Base-by-base conservation (phyloP, 2,329 filamentous ascomycete genomes). In the Ascochyta clinopodiicola region DNA sequence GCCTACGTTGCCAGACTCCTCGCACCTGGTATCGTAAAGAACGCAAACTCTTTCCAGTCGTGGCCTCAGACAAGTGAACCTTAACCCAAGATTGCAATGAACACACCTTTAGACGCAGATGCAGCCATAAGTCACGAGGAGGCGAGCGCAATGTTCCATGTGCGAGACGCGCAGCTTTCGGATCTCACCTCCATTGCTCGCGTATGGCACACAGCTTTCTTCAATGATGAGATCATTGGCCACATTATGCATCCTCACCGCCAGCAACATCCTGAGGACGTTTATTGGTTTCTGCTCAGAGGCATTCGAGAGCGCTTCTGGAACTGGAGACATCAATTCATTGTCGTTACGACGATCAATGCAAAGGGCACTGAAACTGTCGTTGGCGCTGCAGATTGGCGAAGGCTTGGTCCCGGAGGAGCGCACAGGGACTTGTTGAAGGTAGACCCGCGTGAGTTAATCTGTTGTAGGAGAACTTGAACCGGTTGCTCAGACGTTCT, bases 211-310 rank as follows among this genome's bases (percentile, higher is more conserved):
- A 35, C 53, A 9, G 70, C 68, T 8, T 74, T 73, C 52, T 70
- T 70, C 29, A 62, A 73, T 35, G 71, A 74, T 51, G 67, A 71
- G 31, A 62, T 73, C 25, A 67, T 74, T 9, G 70, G 71, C 12
- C 47, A 63, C 2, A 48, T 73, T 6, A 72, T 74, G 69, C 71
- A 74, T 57, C 71, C 70, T 1, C 32, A 68, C 29, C 64, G 71
- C 5, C 44, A 69, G 2, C 12, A 68, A 10, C 62, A 67, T 25
- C 71, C 71, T 0, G 59, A 68, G 3, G 65, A 72, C 27, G 59
- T 72, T 1, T 68, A 70, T 45, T 73, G 64, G 58, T 74, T 69
- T 22, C 35, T 70, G 31, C 52, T 71, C 1, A 54, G 65, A 2
- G 69, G 67, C 1, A 44, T 69, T 1, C 47, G 67, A 4, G 65